These are phyloP conservation scores for Coemansia sp. DNA, from an alignment of 192 early-diverging fungal species.

Conservation along the genomic window DNA sequence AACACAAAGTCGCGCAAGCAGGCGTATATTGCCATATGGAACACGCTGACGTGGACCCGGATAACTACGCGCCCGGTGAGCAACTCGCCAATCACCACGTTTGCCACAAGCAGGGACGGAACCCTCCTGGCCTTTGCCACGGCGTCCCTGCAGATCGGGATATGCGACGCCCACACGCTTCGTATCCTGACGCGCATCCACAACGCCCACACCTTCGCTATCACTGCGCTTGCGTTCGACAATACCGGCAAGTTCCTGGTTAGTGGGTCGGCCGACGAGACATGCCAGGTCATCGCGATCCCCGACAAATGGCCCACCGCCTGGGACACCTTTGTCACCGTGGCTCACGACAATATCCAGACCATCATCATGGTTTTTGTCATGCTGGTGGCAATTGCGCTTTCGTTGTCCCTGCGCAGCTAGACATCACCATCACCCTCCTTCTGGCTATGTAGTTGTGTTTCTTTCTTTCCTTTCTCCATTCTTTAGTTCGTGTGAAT, in stretches of 20 bases:
- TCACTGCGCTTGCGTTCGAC: slow-evolving; percentile 76
- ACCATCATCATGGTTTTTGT: slow-evolving; percentile 29
- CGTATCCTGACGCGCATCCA: slow-evolving; percentile 62
- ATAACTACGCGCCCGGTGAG: slow-evolving; percentile 24
- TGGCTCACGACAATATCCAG: slow-evolving; percentile 22
- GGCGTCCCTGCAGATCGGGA: slow-evolving; percentile 68
- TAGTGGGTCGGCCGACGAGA: slow-evolving; percentile 82
- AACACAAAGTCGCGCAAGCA: slow-evolving; percentile 45
- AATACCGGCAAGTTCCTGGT: slow-evolving; percentile 63
- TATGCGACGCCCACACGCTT: slow-evolving; percentile 64
- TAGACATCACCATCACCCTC: neutral
- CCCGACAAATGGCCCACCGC: slow-evolving; percentile 58
- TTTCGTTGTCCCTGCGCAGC: slow-evolving; percentile 15
- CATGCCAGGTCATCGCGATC: slow-evolving; percentile 60
- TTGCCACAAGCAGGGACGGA: slow-evolving; percentile 64
- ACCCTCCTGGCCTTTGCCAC: slow-evolving; percentile 69
- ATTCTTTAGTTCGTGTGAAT: neutral
- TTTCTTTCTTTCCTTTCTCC: neutral
- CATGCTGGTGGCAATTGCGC: slow-evolving; percentile 31
- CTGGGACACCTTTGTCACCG: slow-evolving; percentile 5
- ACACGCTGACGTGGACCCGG: slow-evolving; percentile 30
- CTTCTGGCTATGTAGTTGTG: neutral
- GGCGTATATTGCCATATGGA: slow-evolving; percentile 47
- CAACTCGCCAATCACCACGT: slow-evolving; percentile 40
- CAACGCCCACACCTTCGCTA: slow-evolving; percentile 77